These are phyloP conservation scores for Aspergillus conjunctus DNA, from an alignment of 495 filamentous ascomycete genomes.

Conservation along the genomic window DNA sequence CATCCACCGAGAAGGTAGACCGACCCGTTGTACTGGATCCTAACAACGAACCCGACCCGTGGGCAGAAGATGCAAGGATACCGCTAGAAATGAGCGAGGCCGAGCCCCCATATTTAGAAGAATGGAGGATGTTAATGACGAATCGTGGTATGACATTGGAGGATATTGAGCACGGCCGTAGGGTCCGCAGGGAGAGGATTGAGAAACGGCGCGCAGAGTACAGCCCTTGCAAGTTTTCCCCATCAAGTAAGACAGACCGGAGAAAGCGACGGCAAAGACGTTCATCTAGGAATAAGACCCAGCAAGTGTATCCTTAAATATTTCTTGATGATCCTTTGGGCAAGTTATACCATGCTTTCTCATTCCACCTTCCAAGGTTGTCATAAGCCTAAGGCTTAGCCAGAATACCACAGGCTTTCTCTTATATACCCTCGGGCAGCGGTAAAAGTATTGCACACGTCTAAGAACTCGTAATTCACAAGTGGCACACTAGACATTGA, in stretches of 20 bases:
- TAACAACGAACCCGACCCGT: background rate
- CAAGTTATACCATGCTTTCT: background rate
- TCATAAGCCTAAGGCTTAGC: too few species aligned
- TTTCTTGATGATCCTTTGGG: background rate
- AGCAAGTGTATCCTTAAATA: background rate
- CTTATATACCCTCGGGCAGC: too few species aligned
- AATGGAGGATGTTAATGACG: background rate
- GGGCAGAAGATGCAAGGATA: background rate
- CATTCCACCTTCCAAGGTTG: background rate
- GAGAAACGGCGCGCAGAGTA: background rate
- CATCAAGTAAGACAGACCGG: background rate
- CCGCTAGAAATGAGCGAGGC: background rate
- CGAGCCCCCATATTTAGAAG: background rate
- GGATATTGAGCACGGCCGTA: constrained; percentile 4
- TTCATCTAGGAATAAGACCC: background rate
- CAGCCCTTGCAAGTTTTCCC: background rate
- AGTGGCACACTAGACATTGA: background rate
- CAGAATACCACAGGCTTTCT: too few species aligned
- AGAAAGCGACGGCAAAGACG: background rate
- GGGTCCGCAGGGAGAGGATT: constrained; percentile 5
- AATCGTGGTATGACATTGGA: background rate
- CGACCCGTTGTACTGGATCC: background rate
- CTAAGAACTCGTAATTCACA: background rate
- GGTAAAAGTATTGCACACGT: background rate
- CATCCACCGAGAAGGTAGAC: background rate